Evolutionary conservation across 176 grass and related monocot genomes (phyloP).

Genomic region (Aechmea fasciata): DNA sequence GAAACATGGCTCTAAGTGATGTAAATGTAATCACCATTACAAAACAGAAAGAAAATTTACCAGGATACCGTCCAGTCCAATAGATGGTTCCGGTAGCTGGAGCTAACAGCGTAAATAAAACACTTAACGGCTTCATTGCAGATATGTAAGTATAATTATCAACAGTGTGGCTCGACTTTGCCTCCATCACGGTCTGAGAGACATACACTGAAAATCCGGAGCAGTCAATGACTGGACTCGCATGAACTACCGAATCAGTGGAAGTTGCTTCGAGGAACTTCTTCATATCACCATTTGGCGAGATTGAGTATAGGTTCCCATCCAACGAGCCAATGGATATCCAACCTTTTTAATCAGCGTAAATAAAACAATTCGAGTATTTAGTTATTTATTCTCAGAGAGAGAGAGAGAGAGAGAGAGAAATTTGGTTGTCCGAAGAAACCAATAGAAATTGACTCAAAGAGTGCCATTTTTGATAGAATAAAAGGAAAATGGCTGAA

Average conservation of each 20-base stretch:
- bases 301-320: conserved; percentile 66
- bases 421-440: too few species aligned
- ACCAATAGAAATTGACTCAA: too few species aligned
- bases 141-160: conserved; percentile 46
- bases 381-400: background rate
- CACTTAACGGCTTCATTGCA: conserved; percentile 31
- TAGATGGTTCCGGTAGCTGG: conserved; percentile 66
- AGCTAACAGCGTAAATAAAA: conserved; percentile 54
- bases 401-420: background rate
- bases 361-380: conserved; percentile 2
- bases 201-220: conserved; percentile 59
- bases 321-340: conserved; percentile 76
- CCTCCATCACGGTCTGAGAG: conserved; percentile 45
- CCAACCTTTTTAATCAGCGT: conserved; percentile 49
- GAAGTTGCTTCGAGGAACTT: conserved; percentile 49
- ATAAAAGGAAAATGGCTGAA: too few species aligned
- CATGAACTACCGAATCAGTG: conserved; percentile 45
- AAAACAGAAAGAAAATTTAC: conserved; percentile 25
- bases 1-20: background rate
- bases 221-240: conserved; percentile 56
- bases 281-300: conserved; percentile 45
- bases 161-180: conserved; percentile 38
- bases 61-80: conserved; percentile 62
- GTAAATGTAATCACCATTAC: background rate
- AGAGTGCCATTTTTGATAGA: too few species aligned